Evolutionary conservation across 2,329 filamentous ascomycete genomes (phyloP).

Genomic region (Neoarthrinium moseri): DNA sequence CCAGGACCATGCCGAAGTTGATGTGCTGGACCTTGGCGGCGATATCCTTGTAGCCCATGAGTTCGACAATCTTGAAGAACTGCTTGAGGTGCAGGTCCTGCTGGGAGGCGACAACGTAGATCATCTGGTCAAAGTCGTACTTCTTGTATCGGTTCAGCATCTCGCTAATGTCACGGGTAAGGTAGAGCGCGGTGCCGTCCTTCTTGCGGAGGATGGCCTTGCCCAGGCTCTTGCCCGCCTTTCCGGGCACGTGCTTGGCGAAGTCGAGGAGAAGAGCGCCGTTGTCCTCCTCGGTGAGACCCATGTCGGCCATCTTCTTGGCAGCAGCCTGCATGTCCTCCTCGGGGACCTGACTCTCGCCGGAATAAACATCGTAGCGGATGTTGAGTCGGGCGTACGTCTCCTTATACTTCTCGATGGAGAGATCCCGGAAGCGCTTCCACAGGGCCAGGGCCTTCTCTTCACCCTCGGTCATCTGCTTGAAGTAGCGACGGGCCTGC

Average conservation of each 20-base stretch:
- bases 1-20: conserved; percentile 72
- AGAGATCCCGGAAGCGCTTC: conserved; percentile 57
- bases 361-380: conserved; percentile 63
- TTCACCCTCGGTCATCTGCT: conserved; percentile 60
- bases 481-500: conserved; percentile 61
- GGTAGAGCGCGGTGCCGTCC: conserved; percentile 73
- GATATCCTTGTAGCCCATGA: conserved; percentile 68
- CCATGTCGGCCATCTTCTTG: conserved; percentile 60
- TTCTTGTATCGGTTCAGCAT: conserved; percentile 62
- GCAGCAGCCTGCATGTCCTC: conserved; percentile 65
- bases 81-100: conserved; percentile 74
- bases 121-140: conserved; percentile 72
- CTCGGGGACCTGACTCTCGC: conserved; percentile 71
- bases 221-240: conserved; percentile 67
- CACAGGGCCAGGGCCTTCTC: conserved; percentile 54
- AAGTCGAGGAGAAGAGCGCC: conserved; percentile 74
- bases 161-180: conserved; percentile 77
- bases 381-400: conserved; percentile 62
- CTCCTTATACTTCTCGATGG: conserved; percentile 55
- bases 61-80: conserved; percentile 73
- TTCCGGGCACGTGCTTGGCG: conserved; percentile 62
- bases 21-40: conserved; percentile 69
- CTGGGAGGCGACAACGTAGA: conserved; percentile 72
- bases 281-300: conserved; percentile 67
- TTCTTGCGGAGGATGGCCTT: conserved; percentile 71